Base-by-base conservation (phyloP, 768 basidiomycete species). In the Mycena albidolilacea region DNA sequence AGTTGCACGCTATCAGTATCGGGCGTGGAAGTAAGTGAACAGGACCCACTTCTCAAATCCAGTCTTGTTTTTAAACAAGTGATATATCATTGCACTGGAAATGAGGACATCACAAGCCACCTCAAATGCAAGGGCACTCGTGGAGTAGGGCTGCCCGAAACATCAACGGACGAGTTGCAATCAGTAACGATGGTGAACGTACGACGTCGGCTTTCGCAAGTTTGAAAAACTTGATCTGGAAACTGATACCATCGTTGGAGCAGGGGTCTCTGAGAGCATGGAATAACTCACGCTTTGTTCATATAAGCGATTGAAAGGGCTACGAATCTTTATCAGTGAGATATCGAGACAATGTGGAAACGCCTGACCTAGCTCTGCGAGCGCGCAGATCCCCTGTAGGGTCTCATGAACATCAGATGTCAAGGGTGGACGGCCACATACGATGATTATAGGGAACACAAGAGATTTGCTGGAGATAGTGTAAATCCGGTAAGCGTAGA, bases 171-270 rank as follows among this genome's bases (percentile, higher is more conserved):
- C 23, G 7, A 38, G 14, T 12, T 30, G 14, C 23, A 50, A 21
- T 12, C 10, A 17, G 23, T 19, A 15, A 15, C 38, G 7, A 14
- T 14, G 44, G 23, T 14, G 46, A 30, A 63, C 61, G 7, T 63
- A 63, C 61, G 23, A 65, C 15, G 50, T 52, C 48, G 10, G 8
- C 35, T 11, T 23, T 39, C 14, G 50, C 64, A 6, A 30, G 30
- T 6, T 17, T 65, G 64, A 65, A 65, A 39, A 19, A 65, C 37
- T 65, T 54, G 64, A 65, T 17, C 64, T 65, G 48, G 50, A 65
- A 65, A 11, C 64, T 65, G 64, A 65, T 65, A 30, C 48, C 30
- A 38, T 65, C 11, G 30, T 38, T 38, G 50, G 21, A 38, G 5
- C 4, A n/a, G 35, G 12, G 37, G 35, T 21, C 41, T 54, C 37